Conservation (phyloP, 805 yeast species). For the Barnettozyma vustinii region DNA sequence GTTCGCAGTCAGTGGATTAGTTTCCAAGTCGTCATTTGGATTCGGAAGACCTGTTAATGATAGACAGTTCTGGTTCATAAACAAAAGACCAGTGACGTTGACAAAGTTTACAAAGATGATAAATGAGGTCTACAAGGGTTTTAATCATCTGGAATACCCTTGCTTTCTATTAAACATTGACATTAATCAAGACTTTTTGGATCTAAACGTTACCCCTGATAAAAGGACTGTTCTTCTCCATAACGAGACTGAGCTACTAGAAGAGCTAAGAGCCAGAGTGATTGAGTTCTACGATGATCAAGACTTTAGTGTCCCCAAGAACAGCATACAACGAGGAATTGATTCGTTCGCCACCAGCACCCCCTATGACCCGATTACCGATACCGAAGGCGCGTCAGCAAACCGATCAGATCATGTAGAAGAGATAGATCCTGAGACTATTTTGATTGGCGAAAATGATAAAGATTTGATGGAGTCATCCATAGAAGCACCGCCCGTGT, state of each 20-base stretch:
- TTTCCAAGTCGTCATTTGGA: slow-evolving; percentile 78
- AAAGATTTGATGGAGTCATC: not conserved
- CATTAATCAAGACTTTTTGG: slow-evolving; percentile 50
- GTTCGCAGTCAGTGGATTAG: slow-evolving; percentile 47
- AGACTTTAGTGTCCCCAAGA: slow-evolving; percentile 29
- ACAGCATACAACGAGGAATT: slow-evolving; percentile 9
- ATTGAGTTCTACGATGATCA: slow-evolving; percentile 38
- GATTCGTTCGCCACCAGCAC: slow-evolving; percentile 2
- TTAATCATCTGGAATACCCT: slow-evolving; percentile 71
- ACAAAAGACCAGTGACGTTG: slow-evolving; percentile 66
- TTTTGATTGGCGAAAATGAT: not conserved
- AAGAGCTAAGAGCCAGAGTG: slow-evolving; percentile 48
- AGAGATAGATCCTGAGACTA: not conserved
- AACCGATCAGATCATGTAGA: not conserved
- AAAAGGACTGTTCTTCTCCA: slow-evolving; percentile 69
- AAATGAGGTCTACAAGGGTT: slow-evolving; percentile 69
- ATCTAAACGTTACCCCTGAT: slow-evolving; percentile 90
- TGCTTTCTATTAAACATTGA: slow-evolving; percentile 56
- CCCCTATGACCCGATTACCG: not conserved
- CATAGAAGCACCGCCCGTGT: not conserved
- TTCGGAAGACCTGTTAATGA: slow-evolving; percentile 67
- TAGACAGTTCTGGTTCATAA: slow-evolving; percentile 70
- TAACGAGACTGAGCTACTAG: slow-evolving; percentile 56
- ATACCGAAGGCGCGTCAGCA: not conserved
- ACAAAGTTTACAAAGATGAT: slow-evolving; percentile 51